phyloP scores from a whole-genome alignment of 495 filamentous ascomycete species.

The Chaetomidium leptoderma region DNA sequence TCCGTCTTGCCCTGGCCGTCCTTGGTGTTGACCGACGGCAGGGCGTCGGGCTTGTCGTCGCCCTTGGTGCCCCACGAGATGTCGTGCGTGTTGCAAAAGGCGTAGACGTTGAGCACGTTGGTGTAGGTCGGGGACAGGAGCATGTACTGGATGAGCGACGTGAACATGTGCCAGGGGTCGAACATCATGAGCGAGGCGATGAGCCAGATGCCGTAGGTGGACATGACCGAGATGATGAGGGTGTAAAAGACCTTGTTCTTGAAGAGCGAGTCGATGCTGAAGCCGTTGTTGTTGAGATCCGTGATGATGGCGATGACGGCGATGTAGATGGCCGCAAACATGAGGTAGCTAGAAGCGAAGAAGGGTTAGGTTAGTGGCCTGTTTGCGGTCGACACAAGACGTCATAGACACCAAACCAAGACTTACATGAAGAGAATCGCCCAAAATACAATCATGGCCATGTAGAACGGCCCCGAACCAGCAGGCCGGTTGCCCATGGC shows the following conservation, averaged over 20 bases:
- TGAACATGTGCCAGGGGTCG: constrained; percentile 99
- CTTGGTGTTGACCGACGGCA: constrained; percentile 76
- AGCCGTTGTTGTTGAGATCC: constrained; percentile 56
- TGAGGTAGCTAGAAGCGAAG: constrained; percentile 60
- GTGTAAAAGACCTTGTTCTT: constrained; percentile 88
- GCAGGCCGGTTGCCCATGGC: constrained; percentile 95
- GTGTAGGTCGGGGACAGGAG: constrained; percentile 96
- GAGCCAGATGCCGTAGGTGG: constrained; percentile 93
- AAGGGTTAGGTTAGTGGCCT: too few species aligned
- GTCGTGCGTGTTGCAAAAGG: constrained; percentile 99
- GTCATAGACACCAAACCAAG: too few species aligned
- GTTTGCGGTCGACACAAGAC: too few species aligned
- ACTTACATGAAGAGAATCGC: constrained; percentile 83
- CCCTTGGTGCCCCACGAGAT: constrained; percentile 99
- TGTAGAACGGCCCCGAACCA: constrained; percentile 88
- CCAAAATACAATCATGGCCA: constrained; percentile 98
- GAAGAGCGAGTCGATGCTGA: constrained; percentile 68
- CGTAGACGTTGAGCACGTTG: constrained; percentile 99
- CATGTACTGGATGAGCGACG: constrained; percentile 92
- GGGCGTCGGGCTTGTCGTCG: constrained; percentile 90
- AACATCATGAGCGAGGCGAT: constrained; percentile 90
- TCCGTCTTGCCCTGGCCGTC: constrained; percentile 93
- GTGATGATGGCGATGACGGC: constrained; percentile 77
- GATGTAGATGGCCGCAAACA: constrained; percentile 93
- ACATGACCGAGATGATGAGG: constrained; percentile 82